Base-by-base conservation (phyloP, 768 basidiomycete species). In the Pilatotrama ljubarskyi region DNA sequence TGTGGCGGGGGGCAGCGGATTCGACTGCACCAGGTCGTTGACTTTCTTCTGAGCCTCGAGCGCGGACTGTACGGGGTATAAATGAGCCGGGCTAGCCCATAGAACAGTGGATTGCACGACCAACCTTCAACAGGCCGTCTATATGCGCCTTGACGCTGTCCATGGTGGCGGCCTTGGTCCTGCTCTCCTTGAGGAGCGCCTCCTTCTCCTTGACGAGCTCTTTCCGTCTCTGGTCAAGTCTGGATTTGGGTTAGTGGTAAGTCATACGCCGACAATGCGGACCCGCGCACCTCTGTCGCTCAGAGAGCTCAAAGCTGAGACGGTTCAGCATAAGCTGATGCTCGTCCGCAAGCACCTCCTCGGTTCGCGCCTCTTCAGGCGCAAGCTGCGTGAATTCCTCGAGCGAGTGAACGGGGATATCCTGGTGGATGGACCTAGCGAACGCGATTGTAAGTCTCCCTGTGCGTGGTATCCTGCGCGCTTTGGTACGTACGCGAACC, bases 291-390 rank as follows among this genome's bases (percentile, higher is more conserved):
- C 93, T 82, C 76, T 94, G 90, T 52, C 93, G 87, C 76, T 95
- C 93, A 32, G 83, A 83, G 35, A 94, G 85, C 73, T 95, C 93
- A 65, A 95, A 94, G 70, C 85, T 87, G 43, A 95, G 78, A 52
- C 92, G 85, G 69, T 87, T 93, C 62, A 95, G 82, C 90, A 94
- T 93, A 38, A 94, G 81, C 64, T 91, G 87, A 73, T 94, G 93
- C 38, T 87, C 81, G 67, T 91, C 83, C 15, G 81, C 75, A 43
- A 89, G 75, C 18, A 84, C 84, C 13, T 82, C 85, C 17, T 79
- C 77, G 50, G 84, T 81, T 22, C 83, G 82, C 14, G 84, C 83
- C 66, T 84, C 89, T 61, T 77, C 80, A 7, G 87, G 93, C 0
- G 93, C 93, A 20, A 87, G 79, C 29, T 74, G 70, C 63, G 79